These are phyloP conservation scores for Gentiana macrophylla DNA, from an alignment of 257 asterid species.

Conservation along the genomic window DNA sequence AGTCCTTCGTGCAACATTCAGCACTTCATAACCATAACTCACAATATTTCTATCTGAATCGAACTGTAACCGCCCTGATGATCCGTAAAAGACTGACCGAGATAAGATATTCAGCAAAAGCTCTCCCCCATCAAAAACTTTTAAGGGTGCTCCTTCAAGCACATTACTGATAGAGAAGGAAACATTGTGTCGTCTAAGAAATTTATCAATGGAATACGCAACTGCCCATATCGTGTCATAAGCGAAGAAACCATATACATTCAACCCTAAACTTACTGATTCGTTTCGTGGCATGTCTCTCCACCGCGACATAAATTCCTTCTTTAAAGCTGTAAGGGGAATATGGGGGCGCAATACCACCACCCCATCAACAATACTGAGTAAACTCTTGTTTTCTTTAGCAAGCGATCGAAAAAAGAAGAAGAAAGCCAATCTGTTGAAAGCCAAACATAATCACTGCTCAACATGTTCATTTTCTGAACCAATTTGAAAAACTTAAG, in stretches of 20 bases:
- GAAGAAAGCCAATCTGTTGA: constrained; percentile 84
- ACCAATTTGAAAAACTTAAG: constrained; percentile 39
- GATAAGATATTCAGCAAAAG: constrained; percentile 12
- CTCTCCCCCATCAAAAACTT: constrained; percentile 23
- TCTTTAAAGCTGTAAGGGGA: constrained; percentile 11
- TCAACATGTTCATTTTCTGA: constrained; percentile 61
- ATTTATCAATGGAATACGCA: constrained; percentile 16
- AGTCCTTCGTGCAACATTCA: constrained; percentile 14
- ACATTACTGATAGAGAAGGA: constrained; percentile 12
- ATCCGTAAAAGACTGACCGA: constrained; percentile 17
- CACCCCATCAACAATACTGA: constrained; percentile 17
- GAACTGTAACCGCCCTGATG: constrained; percentile 23
- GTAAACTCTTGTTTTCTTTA: constrained; percentile 11
- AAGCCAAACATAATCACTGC: constrained; percentile 63
- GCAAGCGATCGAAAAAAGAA: constrained; percentile 46
- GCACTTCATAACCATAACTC: constrained; percentile 18
- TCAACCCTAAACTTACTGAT: constrained; percentile 7
- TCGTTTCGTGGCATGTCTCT: constrained; percentile 10
- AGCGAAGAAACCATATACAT: constrained; percentile 26
- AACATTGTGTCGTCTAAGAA: constrained; percentile 9
- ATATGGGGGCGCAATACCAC: constrained; percentile 22
- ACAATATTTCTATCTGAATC: constrained; percentile 12
- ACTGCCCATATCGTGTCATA: constrained; percentile 28
- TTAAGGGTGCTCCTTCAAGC: constrained; percentile 9
- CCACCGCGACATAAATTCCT: constrained; percentile 20